Evolutionary conservation across 192 early-diverging fungal genomes (phyloP).

Genomic region (Coemansia sp.): DNA sequence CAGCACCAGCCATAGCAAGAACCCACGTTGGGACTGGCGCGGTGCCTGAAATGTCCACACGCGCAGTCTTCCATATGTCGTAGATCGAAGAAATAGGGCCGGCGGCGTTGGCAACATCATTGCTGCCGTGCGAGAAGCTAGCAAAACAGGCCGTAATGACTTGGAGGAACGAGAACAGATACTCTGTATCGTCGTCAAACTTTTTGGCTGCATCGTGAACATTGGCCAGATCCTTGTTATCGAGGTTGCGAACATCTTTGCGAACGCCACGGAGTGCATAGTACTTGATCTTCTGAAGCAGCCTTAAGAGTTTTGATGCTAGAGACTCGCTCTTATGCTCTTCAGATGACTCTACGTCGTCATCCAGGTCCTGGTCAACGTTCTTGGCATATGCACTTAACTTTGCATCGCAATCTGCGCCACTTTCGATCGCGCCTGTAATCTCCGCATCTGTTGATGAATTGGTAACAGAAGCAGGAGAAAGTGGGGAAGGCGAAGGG

Average conservation of each 20-base stretch:
- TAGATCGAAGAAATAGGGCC: slow-evolving; percentile 77
- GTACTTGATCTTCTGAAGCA: slow-evolving; percentile 15
- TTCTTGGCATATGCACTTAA: slow-evolving; percentile 11
- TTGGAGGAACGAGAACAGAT: slow-evolving; percentile 81
- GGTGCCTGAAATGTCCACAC: slow-evolving; percentile 53
- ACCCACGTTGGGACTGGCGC: slow-evolving; percentile 72
- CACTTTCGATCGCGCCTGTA: slow-evolving; percentile 28
- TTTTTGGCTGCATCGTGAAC: slow-evolving; percentile 64
- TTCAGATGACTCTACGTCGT: slow-evolving; percentile 6
- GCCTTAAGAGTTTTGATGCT: slow-evolving; percentile 8
- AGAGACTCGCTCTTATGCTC: slow-evolving; percentile 4
- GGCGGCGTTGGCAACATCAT: slow-evolving; percentile 85
- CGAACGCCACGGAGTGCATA: slow-evolving; percentile 44
- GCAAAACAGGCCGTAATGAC: slow-evolving; percentile 77
- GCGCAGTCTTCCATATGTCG: slow-evolving; percentile 60
- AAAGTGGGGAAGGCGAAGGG: slow-evolving; percentile 33
- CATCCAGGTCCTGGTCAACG: slow-evolving; percentile 9
- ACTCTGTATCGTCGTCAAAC: slow-evolving; percentile 72
- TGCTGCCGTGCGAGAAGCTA: slow-evolving; percentile 82
- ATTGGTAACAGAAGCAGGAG: slow-evolving; percentile 15
- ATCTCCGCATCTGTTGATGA: slow-evolving; percentile 13
- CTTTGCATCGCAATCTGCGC: slow-evolving; percentile 26
- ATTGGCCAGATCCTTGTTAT: slow-evolving; percentile 43
- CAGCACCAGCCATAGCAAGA: slow-evolving; percentile 66
- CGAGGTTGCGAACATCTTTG: slow-evolving; percentile 55